Evolutionary conservation across 495 filamentous ascomycete genomes (phyloP).

Genomic region (Immersiella caudata): DNA sequence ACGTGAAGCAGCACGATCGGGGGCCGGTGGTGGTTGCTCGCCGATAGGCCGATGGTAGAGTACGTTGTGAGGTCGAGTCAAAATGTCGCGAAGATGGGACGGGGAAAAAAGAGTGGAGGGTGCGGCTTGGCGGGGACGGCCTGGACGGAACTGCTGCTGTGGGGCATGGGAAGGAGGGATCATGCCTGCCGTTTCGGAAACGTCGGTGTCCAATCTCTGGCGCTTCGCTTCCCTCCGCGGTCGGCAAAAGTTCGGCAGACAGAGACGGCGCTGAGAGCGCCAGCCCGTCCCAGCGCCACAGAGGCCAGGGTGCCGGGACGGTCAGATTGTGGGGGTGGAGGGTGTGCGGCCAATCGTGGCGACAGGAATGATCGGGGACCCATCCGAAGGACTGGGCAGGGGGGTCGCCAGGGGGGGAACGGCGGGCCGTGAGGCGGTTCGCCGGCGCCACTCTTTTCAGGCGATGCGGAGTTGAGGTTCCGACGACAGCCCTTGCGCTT

Average conservation of each 20-base stretch:
- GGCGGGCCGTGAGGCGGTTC: constrained; percentile 41
- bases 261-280: background rate
- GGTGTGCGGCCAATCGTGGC: background rate
- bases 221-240: background rate
- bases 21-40: constrained; percentile 11
- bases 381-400: background rate
- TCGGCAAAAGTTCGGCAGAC: background rate
- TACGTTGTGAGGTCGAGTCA: background rate
- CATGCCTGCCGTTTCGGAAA: background rate
- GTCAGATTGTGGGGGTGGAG: background rate
- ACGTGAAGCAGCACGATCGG: constrained; percentile 2
- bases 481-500: constrained; percentile 19
- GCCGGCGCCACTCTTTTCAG: constrained; percentile 38
- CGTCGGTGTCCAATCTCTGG: background rate
- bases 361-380: background rate
- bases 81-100: background rate
- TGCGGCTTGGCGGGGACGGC: background rate
- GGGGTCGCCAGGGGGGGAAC: constrained; percentile 27
- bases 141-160: background rate
- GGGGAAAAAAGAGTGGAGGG: background rate
- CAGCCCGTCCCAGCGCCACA: background rate
- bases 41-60: background rate
- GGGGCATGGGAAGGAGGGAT: background rate
- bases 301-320: background rate
- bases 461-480: constrained; percentile 43